These are phyloP conservation scores for Russula emetica DNA, from an alignment of 768 basidiomycete genomes.

Conservation along the genomic window DNA sequence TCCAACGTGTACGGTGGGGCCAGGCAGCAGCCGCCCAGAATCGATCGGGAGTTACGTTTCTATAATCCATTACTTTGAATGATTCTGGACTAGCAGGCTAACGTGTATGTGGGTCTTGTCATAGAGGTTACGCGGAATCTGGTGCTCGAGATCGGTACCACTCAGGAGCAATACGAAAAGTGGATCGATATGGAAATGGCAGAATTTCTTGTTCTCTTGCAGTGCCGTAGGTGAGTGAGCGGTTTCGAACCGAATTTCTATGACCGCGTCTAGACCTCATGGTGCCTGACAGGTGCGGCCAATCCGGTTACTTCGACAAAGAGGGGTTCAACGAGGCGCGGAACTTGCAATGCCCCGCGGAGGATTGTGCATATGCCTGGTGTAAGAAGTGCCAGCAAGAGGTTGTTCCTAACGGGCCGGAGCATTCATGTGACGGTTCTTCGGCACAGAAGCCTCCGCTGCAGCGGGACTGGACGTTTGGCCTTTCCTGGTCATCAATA, in stretches of 20 bases:
- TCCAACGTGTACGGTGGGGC: constrained; percentile 46
- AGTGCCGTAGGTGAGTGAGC: constrained; percentile 46
- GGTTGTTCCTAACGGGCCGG: constrained; percentile 27
- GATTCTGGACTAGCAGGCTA: neutral
- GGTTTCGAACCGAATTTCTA: neutral
- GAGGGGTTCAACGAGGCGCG: constrained; percentile 29
- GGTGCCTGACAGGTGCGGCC: constrained; percentile 20
- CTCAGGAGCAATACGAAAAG: constrained; percentile 38
- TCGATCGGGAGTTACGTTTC: constrained; percentile 36
- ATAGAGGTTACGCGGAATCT: constrained; percentile 28
- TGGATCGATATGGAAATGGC: constrained; percentile 47
- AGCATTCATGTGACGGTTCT: constrained; percentile 35
- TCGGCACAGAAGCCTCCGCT: constrained; percentile 32
- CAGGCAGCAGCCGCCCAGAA: neutral
- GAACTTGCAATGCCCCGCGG: constrained; percentile 31
- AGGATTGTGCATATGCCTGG: constrained; percentile 33
- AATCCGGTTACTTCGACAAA: constrained; percentile 30
- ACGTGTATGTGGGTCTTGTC: neutral
- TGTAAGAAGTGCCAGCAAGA: constrained; percentile 34
- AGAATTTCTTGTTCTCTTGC: constrained; percentile 40
- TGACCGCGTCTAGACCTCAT: neutral
- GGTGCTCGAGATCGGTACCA: constrained; percentile 45
- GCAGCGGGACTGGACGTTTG: constrained; percentile 33
- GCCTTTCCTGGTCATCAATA: neutral
- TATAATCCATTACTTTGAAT: neutral